Percentiles rank a stretch among this genome's conserved stretches.
These are phyloP conservation scores for Pseudoperonospora humuli DNA, from an alignment of 352 stramenopile genomes.

Conservation along the genomic window DNA sequence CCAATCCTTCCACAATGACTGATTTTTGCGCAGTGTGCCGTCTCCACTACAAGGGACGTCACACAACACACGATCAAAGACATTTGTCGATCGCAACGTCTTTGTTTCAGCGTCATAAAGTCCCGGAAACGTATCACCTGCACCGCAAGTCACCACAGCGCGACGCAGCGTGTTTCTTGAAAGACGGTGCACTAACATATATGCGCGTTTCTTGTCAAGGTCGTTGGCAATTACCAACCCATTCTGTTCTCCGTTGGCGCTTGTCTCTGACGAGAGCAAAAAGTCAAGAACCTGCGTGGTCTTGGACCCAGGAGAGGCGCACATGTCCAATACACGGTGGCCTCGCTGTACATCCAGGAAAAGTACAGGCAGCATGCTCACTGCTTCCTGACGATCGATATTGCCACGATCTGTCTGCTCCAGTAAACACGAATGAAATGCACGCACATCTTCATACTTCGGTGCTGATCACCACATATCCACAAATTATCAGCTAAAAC, in stretches of 20 bases:
- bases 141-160: constrained; percentile 89
- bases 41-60: constrained; percentile 98
- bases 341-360: constrained; percentile 90
- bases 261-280: constrained; percentile 27
- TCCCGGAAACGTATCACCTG: constrained; percentile 91
- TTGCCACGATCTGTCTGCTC: constrained; percentile 87
- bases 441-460: constrained; percentile 73
- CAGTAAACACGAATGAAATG: constrained; percentile 91
- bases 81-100: constrained; percentile 51
- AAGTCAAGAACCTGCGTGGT: constrained; percentile 96
- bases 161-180: constrained; percentile 74
- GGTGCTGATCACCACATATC: constrained; percentile 31
- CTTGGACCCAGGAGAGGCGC: constrained; percentile 97
- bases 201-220: constrained; percentile 92
- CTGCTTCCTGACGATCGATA: constrained; percentile 95
- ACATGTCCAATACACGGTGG: constrained; percentile 83
- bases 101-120: constrained; percentile 48
- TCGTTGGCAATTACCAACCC: constrained; percentile 95
- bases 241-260: constrained; percentile 11
- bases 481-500: not conserved
- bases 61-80: constrained; percentile 96
- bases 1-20: constrained; percentile 92
- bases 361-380: constrained; percentile 97
- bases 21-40: constrained; percentile 97
- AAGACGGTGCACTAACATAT: constrained; percentile 96